Percentiles rank a stretch among this genome's conserved stretches.
phyloP scores from a whole-genome alignment of 352 stramenopile species.

The Phytophthora meadii region DNA sequence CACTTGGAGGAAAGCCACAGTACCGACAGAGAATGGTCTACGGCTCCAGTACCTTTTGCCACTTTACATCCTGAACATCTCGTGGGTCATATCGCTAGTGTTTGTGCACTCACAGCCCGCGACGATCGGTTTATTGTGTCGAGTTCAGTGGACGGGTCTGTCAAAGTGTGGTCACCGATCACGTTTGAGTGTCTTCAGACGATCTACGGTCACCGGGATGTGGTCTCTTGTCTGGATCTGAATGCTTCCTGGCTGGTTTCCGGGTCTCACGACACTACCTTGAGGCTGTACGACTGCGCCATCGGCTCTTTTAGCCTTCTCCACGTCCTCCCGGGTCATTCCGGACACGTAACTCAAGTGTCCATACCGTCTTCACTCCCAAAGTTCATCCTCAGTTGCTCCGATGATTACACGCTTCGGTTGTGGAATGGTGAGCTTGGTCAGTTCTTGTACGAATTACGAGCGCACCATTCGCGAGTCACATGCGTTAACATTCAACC shows the following conservation, averaged over 20 bases:
- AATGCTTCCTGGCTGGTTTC: constrained; percentile 68
- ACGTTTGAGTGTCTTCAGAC: constrained; percentile 66
- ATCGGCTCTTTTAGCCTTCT: constrained; percentile 48
- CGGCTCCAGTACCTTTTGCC: constrained; percentile 10
- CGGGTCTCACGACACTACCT: constrained; percentile 67
- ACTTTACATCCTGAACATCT: constrained; percentile 47
- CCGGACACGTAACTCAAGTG: constrained; percentile 67
- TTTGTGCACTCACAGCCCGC: constrained; percentile 56
- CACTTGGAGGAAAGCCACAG: constrained; percentile 14
- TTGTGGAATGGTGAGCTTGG: constrained; percentile 62
- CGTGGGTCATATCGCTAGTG: constrained; percentile 65
- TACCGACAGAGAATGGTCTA: constrained; percentile 22
- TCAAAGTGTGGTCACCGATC: constrained; percentile 74
- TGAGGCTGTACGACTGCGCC: constrained; percentile 58
- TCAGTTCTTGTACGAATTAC: constrained; percentile 48
- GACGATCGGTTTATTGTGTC: constrained; percentile 74
- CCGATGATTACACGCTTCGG: constrained; percentile 67
- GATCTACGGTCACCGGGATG: constrained; percentile 68
- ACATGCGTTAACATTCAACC: constrained; percentile 47
- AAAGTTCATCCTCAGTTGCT: constrained; percentile 54
- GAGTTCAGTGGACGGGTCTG: constrained; percentile 66
- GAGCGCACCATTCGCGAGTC: constrained; percentile 53
- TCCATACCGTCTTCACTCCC: constrained; percentile 33
- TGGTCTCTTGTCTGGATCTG: constrained; percentile 65
- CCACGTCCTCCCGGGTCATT: constrained; percentile 53